Evolutionary conservation across 1,139 yeast species (phyloP).

Genomic region (Blastobotrys persicus): DNA sequence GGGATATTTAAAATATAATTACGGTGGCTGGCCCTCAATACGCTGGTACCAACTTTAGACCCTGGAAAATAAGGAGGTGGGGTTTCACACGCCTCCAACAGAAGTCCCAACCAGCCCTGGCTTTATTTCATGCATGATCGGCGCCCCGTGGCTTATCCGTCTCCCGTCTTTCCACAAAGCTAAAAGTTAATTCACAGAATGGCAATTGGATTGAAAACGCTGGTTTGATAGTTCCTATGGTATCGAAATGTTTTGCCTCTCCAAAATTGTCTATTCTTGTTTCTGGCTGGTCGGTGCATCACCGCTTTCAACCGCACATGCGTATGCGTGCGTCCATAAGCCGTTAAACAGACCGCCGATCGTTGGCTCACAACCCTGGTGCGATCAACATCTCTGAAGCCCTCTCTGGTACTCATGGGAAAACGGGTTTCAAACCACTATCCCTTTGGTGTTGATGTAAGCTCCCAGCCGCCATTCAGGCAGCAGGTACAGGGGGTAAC

Average conservation of each 20-base stretch:
- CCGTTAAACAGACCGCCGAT: not conserved
- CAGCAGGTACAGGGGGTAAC: too few relatives aligned
- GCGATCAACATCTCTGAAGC: not conserved
- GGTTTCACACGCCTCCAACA: not conserved
- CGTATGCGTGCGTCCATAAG: not conserved
- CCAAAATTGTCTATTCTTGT: too few relatives aligned
- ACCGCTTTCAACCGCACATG: not conserved
- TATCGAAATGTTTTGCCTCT: too few relatives aligned
- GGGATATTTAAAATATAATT: not conserved
- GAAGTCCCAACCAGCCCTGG: slow-evolving; percentile 4
- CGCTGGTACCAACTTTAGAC: slow-evolving; percentile 1
- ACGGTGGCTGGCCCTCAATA: slow-evolving; percentile 4
- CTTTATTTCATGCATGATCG: not conserved
- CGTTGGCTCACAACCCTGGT: not conserved
- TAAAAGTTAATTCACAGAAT: too few relatives aligned
- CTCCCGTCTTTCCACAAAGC: too few relatives aligned
- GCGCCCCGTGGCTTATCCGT: too few relatives aligned
- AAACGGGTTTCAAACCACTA: not conserved
- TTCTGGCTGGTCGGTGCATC: too few relatives aligned
- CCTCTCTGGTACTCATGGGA: not conserved
- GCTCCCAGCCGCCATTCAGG: too few relatives aligned
- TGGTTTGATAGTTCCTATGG: too few relatives aligned
- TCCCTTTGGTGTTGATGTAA: too few relatives aligned
- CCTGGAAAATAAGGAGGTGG: not conserved
- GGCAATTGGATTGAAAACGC: too few relatives aligned